Evolutionary conservation across 805 yeast genomes (phyloP), one percentile per base, ranked within the genome.

Genomic region (Wickerhamia fluorescens): DNA sequence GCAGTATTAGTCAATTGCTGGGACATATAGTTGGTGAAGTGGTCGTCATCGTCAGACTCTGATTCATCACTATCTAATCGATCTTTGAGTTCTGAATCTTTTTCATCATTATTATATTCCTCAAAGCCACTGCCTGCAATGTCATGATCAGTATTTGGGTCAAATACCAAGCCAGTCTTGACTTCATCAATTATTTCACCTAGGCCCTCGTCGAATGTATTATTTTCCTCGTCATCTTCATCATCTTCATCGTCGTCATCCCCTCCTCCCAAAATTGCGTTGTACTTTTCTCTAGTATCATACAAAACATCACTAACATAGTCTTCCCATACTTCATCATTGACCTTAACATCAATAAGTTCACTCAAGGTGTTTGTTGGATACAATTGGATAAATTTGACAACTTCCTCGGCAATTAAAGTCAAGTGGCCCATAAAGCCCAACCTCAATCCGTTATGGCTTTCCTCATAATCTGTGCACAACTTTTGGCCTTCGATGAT

Each of bases 241-340:
- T 51, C 61, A 15, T 51, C 57, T 2, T 51, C 55, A 2, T 69
- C 77, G 14, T 66, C 68, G 29, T 64, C 68, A 16, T 64, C 75
- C 14, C 65, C 73, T n/a, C 89, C 94, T 13, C 98, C 98, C 24
- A 92, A 66, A 18, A 89, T 81, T 7, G 95, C 87, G 54, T 89
- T 92, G 56, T 92, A 92, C 58, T 87, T 88, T 51, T 87, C 94
- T 41, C 98, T 71, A 3, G 94, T 86, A 45, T 85, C 94, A 37
- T 81, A 83, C 37, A 92, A 64, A 1, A 86, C 79, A 35, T 81
- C 78, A 35, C 78, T 79, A 6, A 86, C 94, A 52, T 89, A 92
- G 26, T 74, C 68, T 29, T 74, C 75, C 97, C 97, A 88, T 8
- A 66, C 72, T 13, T 48, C 55, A 33, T 59, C 62, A 32, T 58